Evolutionary conservation across 192 early-diverging fungal species (phyloP).

Genomic region (Endogone sp.): DNA sequence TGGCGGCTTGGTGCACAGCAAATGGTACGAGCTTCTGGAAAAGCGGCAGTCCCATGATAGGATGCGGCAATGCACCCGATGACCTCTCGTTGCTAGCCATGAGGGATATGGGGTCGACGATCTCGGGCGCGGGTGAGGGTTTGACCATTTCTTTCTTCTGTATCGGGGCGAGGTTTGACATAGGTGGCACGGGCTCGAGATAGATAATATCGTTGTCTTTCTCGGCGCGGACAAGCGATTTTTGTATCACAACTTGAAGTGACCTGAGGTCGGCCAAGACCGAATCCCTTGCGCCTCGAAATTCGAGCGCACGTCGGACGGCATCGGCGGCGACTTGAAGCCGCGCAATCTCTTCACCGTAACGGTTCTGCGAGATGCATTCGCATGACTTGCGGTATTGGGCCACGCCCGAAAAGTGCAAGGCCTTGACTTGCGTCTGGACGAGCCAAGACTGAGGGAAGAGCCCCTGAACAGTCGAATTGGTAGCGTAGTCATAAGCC

Average conservation of each 20-base stretch:
- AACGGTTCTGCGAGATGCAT: constrained; percentile 66
- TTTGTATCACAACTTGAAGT: constrained; percentile 15
- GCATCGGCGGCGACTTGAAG: constrained; percentile 51
- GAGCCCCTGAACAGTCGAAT: constrained; percentile 43
- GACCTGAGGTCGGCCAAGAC: constrained; percentile 32
- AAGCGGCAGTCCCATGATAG: constrained; percentile 63
- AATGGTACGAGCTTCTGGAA: constrained; percentile 86
- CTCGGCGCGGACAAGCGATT: constrained; percentile 46
- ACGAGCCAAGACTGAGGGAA: constrained; percentile 62
- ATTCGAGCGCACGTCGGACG: constrained; percentile 39
- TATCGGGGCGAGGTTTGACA: constrained; percentile 56
- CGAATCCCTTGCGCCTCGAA: constrained; percentile 35
- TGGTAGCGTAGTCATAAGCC: constrained; percentile 61
- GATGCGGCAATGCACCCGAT: constrained; percentile 25
- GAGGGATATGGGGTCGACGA: constrained; percentile 62
- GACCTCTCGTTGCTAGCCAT: constrained; percentile 49
- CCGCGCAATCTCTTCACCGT: constrained; percentile 84
- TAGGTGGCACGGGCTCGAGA: constrained; percentile 67
- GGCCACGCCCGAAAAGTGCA: constrained; percentile 74
- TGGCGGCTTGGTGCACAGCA: constrained; percentile 86
- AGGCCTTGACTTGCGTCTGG: constrained; percentile 69
- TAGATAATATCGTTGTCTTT: constrained; percentile 95
- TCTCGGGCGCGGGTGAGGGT: constrained; percentile 45
- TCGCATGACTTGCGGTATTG: constrained; percentile 76
- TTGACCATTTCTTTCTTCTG: constrained; percentile 70